Evolutionary conservation across 495 filamentous ascomycete genomes (phyloP).

Genomic region (Niebla homalea): DNA sequence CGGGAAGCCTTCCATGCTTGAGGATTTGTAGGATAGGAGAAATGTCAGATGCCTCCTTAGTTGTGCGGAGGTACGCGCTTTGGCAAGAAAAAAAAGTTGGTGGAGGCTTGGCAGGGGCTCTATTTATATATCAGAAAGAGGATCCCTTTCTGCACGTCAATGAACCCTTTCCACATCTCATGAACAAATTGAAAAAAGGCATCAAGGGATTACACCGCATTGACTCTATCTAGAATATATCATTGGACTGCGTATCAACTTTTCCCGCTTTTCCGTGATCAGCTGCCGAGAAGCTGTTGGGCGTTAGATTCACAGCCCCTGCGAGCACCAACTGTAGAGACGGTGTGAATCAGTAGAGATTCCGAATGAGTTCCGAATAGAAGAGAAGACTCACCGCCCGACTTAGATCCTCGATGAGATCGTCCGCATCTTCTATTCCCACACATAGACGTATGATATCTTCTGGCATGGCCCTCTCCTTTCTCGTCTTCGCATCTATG

Average conservation of each 20-base stretch:
- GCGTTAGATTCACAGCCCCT: conserved; percentile 72
- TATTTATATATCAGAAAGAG: too few species aligned
- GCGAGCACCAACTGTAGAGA: conserved; percentile 70
- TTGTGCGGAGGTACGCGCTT: too few species aligned
- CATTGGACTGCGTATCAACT: conserved; percentile 13
- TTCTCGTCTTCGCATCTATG: conserved; percentile 86
- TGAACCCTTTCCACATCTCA: too few species aligned
- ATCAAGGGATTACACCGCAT: too few species aligned
- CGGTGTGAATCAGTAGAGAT: conserved; percentile 2
- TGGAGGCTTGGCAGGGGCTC: too few species aligned
- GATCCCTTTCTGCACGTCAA: too few species aligned
- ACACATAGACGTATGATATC: conserved; percentile 93
- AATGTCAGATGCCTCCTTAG: too few species aligned
- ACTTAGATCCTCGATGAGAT: conserved; percentile 85
- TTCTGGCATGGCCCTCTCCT: conserved; percentile 84
- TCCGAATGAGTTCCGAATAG: background rate
- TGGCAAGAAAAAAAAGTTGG: too few species aligned
- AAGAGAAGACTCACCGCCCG: conserved; percentile 56
- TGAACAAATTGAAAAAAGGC: too few species aligned
- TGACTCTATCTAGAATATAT: conserved; percentile 11
- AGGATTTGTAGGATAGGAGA: background rate
- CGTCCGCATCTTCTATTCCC: conserved; percentile 87
- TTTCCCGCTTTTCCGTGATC: conserved; percentile 12
- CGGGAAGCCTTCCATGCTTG: background rate
- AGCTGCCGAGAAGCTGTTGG: conserved; percentile 60